Percentiles rank a stretch among this genome's conserved stretches.
Conservation (phyloP, 2,329 filamentous ascomycete genomes). For the Botrytis deweyae region DNA sequence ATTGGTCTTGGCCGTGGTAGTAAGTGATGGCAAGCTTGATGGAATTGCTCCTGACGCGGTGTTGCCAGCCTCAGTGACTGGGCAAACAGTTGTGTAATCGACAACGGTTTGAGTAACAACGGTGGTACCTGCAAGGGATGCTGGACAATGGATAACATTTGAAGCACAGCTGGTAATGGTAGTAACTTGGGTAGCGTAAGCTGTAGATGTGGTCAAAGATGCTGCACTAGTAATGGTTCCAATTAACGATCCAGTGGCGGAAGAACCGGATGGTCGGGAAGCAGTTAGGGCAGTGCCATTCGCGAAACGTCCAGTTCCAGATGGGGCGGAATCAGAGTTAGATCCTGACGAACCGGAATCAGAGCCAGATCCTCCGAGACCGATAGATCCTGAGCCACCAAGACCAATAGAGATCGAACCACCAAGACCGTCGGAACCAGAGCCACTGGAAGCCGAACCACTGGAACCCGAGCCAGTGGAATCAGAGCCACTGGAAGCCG, state of each 20-base stretch:
- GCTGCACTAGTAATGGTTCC: constrained; percentile 24
- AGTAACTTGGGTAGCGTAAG: constrained; percentile 24
- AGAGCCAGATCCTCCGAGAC: neutral
- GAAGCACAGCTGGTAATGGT: constrained; percentile 27
- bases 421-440: neutral
- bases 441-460: neutral
- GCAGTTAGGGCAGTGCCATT: neutral
- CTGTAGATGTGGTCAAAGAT: constrained; percentile 27
- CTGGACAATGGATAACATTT: constrained; percentile 28
- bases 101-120: constrained; percentile 26
- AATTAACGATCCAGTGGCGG: neutral
- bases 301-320: neutral
- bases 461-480: neutral
- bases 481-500: neutral
- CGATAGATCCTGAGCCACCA: neutral
- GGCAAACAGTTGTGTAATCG: constrained; percentile 29
- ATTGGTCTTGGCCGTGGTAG: neutral
- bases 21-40: neutral
- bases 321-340: neutral
- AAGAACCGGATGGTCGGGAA: neutral
- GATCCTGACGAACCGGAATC: neutral
- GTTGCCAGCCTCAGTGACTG: constrained; percentile 16
- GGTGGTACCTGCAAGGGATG: constrained; percentile 15
- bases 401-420: neutral
- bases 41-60: neutral